phyloP scores from a whole-genome alignment of 345 rosid species.

The Salix koriyanagi region DNA sequence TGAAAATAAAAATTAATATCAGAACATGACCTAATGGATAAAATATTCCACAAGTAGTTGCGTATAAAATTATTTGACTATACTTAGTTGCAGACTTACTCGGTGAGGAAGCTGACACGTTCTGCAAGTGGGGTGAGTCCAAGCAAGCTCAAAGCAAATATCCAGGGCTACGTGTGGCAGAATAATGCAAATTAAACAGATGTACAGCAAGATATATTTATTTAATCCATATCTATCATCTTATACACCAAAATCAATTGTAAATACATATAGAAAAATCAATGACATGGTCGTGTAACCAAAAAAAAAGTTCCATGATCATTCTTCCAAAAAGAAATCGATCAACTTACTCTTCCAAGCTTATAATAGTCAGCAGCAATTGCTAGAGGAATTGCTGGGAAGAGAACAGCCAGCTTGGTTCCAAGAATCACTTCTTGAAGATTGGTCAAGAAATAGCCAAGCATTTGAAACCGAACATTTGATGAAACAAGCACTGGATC shows the following conservation, averaged over 20 bases:
- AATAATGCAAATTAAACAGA: neutral
- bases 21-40: neutral
- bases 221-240: neutral
- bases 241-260: neutral
- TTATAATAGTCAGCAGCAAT: slow-evolving; percentile 35
- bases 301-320: neutral
- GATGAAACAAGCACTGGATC: slow-evolving; percentile 32
- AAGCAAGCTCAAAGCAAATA: slow-evolving; percentile 80
- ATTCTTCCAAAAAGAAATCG: neutral
- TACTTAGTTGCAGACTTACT: slow-evolving; percentile 39
- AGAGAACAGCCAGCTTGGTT: slow-evolving; percentile 48
- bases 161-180: slow-evolving; percentile 51
- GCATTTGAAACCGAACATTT: slow-evolving; percentile 25
- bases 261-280: neutral
- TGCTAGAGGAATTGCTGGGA: slow-evolving; percentile 53
- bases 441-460: slow-evolving; percentile 31
- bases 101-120: slow-evolving; percentile 87
- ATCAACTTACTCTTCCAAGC: slow-evolving; percentile 39
- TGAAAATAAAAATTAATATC: neutral
- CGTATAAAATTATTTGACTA: neutral
- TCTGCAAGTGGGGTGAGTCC: slow-evolving; percentile 87
- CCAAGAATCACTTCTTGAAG: slow-evolving; percentile 44
- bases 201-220: neutral
- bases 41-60: neutral
- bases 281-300: neutral